These are phyloP conservation scores for Cystobasidium sp. DNA, from an alignment of 1,284 basidiomycete genomes.

Conservation along the genomic window DNA sequence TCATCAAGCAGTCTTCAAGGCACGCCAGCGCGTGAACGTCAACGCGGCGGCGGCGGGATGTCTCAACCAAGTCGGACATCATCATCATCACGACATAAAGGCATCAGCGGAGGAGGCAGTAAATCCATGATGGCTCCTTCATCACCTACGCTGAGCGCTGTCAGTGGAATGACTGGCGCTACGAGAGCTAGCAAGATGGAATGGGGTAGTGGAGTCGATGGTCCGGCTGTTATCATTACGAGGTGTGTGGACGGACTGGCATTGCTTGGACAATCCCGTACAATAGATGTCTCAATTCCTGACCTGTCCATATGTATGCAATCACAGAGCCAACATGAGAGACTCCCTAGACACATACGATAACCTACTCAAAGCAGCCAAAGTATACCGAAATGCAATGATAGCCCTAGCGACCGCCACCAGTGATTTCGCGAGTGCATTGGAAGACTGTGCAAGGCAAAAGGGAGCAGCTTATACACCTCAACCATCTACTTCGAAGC, in stretches of 20 bases:
- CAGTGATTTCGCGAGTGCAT: constrained; percentile 81
- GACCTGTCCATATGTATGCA: no score
- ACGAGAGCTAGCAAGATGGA: constrained; percentile 41
- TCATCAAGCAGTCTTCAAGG: constrained; percentile 1
- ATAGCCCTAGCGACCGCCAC: constrained; percentile 82
- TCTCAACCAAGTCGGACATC: constrained; percentile 10
- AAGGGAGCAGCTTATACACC: constrained; percentile 44
- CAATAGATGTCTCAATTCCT: no score
- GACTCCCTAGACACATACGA: constrained; percentile 43
- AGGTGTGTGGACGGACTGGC: constrained; percentile 13
- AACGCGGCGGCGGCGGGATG: not conserved
- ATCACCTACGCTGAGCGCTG: constrained; percentile 29
- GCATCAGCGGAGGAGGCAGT: not conserved
- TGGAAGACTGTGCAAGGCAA: constrained; percentile 76
- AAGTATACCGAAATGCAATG: constrained; percentile 81
- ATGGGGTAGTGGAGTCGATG: constrained; percentile 14
- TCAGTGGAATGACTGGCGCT: constrained; percentile 33
- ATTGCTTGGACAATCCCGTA: no score
- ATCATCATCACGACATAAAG: not conserved
- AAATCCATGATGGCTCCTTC: constrained; percentile 8
- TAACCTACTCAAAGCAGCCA: constrained; percentile 66
- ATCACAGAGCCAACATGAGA: constrained; percentile 23
- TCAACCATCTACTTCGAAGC: constrained; percentile 3
- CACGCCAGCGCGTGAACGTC: constrained; percentile 18
- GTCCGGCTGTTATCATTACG: constrained; percentile 31